These are phyloP conservation scores for Neurospora sp. DNA, from an alignment of 495 filamentous ascomycete species.

Conservation along the genomic window DNA sequence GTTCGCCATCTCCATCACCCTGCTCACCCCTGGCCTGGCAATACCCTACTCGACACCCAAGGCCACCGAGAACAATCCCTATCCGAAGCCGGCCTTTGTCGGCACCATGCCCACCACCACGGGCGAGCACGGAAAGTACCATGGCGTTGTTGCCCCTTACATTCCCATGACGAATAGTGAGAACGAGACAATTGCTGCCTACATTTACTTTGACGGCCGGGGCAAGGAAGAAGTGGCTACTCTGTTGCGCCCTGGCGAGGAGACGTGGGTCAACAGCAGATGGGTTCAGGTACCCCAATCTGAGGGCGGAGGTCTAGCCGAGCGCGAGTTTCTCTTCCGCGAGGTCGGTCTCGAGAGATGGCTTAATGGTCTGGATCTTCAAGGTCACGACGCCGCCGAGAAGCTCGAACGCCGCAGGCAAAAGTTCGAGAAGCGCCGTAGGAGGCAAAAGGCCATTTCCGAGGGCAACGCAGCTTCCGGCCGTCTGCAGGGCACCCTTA, in stretches of 20 bases:
- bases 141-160: constrained; percentile 69
- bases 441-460: constrained; percentile 48
- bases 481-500: constrained; percentile 46
- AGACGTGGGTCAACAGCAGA: constrained; percentile 97
- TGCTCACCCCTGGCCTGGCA: constrained; percentile 76
- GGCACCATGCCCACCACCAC: constrained; percentile 47
- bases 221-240: constrained; percentile 96
- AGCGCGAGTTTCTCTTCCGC: constrained; percentile 94
- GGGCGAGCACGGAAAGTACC: constrained; percentile 30
- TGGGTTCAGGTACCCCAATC: constrained; percentile 91
- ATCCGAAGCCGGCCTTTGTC: constrained; percentile 69
- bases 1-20: constrained; percentile 93
- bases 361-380: constrained; percentile 87
- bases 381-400: constrained; percentile 75
- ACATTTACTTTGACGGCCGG: constrained; percentile 97
- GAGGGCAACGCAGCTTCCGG: constrained; percentile 34
- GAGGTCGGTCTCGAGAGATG: constrained; percentile 94
- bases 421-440: constrained; percentile 77
- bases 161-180: constrained; percentile 76
- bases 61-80: constrained; percentile 56
- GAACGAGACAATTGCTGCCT: constrained; percentile 95
- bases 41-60: constrained; percentile 86
- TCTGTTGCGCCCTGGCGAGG: constrained; percentile 80
- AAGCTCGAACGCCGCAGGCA: constrained; percentile 79
- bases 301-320: constrained; percentile 87